Evolutionary conservation across 108 stramenopile genomes (phyloP).

Genomic region (Schizochytrium sp.): DNA sequence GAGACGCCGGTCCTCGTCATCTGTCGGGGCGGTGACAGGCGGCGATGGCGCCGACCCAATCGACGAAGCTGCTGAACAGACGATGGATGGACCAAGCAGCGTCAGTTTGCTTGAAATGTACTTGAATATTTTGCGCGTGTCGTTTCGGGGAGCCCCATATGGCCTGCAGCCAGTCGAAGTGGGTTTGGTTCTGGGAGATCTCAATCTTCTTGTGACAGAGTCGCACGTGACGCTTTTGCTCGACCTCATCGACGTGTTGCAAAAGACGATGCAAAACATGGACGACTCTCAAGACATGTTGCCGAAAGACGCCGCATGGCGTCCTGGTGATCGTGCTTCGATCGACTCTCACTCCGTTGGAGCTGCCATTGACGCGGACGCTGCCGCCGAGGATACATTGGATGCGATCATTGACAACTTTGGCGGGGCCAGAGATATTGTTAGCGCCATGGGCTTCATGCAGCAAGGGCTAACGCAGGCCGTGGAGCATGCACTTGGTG

Average conservation of each 20-base stretch:
- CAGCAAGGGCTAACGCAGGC: neutral
- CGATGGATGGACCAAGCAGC: neutral
- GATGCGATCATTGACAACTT: neutral
- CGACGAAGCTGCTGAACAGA: neutral
- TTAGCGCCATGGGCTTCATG: neutral
- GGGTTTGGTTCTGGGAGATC: neutral
- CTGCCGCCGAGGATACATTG: neutral
- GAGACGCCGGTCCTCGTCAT: too few species aligned
- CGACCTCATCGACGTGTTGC: neutral
- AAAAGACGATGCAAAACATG: neutral
- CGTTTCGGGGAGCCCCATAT: neutral
- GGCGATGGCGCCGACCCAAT: too few species aligned
- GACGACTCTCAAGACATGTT: neutral
- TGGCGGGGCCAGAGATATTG: neutral
- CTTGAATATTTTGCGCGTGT: neutral
- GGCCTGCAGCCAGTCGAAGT: neutral
- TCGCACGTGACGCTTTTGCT: neutral
- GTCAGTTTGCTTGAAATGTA: neutral
- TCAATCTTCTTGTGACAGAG: neutral
- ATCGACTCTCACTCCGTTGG: too few species aligned
- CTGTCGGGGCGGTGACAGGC: too few species aligned
- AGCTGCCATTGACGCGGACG: too few species aligned
- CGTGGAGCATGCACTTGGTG: neutral
- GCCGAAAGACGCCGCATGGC: neutral
- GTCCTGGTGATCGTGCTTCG: too few species aligned